Evolutionary conservation across 1,284 basidiomycete species (phyloP), one percentile per base, ranked within the genome.

Genomic region (Cerioporus squamosus): DNA sequence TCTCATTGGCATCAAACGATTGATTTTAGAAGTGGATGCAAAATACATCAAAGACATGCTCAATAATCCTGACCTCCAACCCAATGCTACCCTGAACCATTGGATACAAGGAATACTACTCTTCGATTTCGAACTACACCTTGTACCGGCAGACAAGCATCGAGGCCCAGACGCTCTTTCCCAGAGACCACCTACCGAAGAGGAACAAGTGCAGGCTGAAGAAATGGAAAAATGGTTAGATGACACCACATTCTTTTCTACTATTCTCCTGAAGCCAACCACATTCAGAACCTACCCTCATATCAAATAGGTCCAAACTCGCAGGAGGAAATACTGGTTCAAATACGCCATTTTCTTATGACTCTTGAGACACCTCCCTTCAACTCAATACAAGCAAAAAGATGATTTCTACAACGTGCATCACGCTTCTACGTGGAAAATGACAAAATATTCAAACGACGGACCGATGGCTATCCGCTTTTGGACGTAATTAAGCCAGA

Each of bases 61-160:
- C 5, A 43, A 60, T 12, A 59, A 67, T 15, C 64, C 66, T 3
- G 75, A 79, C 51, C 60, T 78, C 0, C 60, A 67, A 1, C 78
- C 74, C 0, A 75, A 67, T 12, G 66, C 69, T 0, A 68, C 68
- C 3, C 77, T 81, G 5, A 81, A 80, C 42, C 44, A 65, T 0
- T 81, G 79, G 77, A 77, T 81, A 9, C 57, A 69, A 0, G 64
- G 66, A 0, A 80, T 80, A 1, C 51, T 78, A 0, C 66, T 65
- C 0, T 79, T 78, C 57, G 52, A 68, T 50, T 80, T 81, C 53
- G 66, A 66, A 14, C 60, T 80, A 0, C 55, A 66, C 0, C 77
- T 79, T 49, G 66, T 77, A 1, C 70, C 70, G 15, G 75, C 33
- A 14, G 33, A 75, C 0, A 62, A 64, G 18, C 65, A 64, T 22